Evolutionary conservation across 2,329 filamentous ascomycete species (phyloP).

Genomic region (Arthrobotrys musiformis): DNA sequence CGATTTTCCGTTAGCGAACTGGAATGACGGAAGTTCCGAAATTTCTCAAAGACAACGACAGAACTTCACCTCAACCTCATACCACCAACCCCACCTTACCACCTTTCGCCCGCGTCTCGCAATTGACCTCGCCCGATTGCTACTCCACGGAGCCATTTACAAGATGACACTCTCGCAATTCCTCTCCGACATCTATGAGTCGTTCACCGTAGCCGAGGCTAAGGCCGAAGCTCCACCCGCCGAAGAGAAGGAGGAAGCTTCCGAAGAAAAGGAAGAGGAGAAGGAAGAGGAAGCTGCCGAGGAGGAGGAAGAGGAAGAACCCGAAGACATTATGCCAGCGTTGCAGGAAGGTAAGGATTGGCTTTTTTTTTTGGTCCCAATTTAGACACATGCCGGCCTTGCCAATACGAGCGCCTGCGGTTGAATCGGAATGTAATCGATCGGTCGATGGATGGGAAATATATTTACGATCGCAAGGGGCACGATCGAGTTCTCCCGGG

Average conservation of each 20-base stretch:
- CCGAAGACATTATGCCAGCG: conserved; percentile 84
- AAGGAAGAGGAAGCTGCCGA: conserved; percentile 65
- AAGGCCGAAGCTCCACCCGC: conserved; percentile 70
- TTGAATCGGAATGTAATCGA: conserved; percentile 5
- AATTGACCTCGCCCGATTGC: conserved; percentile 28
- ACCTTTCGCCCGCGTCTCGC: conserved; percentile 32
- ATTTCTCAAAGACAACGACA: conserved; percentile 45
- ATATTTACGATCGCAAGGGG: neutral
- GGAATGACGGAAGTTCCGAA: conserved; percentile 55
- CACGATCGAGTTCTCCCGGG: neutral
- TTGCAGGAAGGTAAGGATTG: conserved; percentile 85
- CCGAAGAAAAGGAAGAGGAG: conserved; percentile 70
- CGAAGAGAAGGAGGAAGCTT: conserved; percentile 74
- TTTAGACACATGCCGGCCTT: neutral
- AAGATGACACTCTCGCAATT: conserved; percentile 57
- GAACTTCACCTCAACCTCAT: conserved; percentile 30
- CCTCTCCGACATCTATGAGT: conserved; percentile 59
- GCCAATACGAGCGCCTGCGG: neutral
- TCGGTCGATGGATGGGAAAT: neutral
- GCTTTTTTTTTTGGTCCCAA: neutral
- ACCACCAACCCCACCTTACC: conserved; percentile 36
- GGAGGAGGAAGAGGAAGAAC: conserved; percentile 85
- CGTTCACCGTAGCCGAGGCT: conserved; percentile 65
- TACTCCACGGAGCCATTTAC: conserved; percentile 11
- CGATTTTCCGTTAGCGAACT: conserved; percentile 44